Conservation (phyloP, 2,329 filamentous ascomycete genomes). For the Scedosporium dehoogii region DNA sequence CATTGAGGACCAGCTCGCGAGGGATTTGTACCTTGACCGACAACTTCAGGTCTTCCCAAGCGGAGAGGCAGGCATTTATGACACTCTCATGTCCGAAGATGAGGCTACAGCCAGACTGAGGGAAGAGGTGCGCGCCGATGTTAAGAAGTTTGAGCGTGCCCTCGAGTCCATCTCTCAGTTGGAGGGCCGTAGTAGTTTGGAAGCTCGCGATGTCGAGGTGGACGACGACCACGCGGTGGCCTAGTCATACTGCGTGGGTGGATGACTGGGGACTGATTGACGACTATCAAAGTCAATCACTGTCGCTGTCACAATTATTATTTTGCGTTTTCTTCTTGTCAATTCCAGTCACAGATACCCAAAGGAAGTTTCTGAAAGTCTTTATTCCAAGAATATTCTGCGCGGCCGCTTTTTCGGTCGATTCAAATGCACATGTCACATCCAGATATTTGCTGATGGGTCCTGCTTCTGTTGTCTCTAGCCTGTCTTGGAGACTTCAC, state of each 20-base stretch:
- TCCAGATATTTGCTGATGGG: too few species aligned
- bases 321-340: background rate
- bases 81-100: conserved; percentile 39
- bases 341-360: too few species aligned
- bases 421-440: too few species aligned
- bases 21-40: conserved; percentile 29
- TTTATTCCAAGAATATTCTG: too few species aligned
- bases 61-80: conserved; percentile 21
- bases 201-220: background rate
- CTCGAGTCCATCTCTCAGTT: conserved; percentile 30
- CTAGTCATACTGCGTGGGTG: background rate
- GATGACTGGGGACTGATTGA: background rate
- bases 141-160: conserved; percentile 35
- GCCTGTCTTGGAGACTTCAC: too few species aligned
- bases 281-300: background rate
- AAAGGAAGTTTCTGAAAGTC: too few species aligned
- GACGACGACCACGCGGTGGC: background rate
- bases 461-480: too few species aligned
- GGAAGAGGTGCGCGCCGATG: conserved; percentile 30
- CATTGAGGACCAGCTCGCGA: conserved; percentile 25
- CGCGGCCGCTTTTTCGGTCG: too few species aligned
- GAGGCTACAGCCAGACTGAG: conserved; percentile 28
- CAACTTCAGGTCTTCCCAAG: conserved; percentile 29
- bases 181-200: conserved; percentile 5
- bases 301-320: background rate